These are phyloP conservation scores for Hemisphaericaspora xylofermentans DNA, from an alignment of 1,139 yeast species.

Conservation along the genomic window DNA sequence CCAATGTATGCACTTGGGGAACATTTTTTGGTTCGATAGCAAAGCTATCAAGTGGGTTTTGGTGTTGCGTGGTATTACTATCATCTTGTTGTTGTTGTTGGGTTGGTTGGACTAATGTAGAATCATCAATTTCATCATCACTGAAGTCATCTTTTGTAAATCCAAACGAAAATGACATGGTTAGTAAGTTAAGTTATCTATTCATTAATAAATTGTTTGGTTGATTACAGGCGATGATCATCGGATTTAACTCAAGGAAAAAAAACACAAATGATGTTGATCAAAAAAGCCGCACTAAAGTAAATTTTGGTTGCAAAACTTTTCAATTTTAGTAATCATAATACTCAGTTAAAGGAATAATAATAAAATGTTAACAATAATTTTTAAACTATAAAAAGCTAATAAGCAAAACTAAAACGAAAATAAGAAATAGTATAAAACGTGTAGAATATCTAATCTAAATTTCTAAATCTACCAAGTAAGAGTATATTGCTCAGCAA, in stretches of 20 bases:
- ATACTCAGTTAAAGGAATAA: too few relatives aligned
- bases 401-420: background rate
- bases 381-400: too few relatives aligned
- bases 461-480: constrained; percentile 12
- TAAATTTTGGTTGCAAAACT: constrained; percentile 2
- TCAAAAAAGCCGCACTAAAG: background rate
- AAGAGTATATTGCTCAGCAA: constrained; percentile 15
- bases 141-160: constrained; percentile 48
- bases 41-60: constrained; percentile 32
- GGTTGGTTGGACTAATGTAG: constrained; percentile 2
- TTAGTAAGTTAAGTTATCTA: background rate
- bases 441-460: constrained; percentile 1
- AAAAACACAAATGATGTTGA: background rate
- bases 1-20: constrained; percentile 38
- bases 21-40: constrained; percentile 19
- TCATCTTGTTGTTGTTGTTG: background rate
- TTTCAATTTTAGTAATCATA: too few relatives aligned
- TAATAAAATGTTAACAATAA: too few relatives aligned
- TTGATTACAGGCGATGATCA: constrained; percentile 2
- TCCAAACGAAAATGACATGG: constrained; percentile 55
- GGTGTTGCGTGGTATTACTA: background rate
- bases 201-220: background rate
- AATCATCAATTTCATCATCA: constrained; percentile 12
- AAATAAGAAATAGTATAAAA: constrained; percentile 1
- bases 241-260: background rate